Conservation (phyloP, 352 stramenopile genomes). For the Globisporangium cederbergense region DNA sequence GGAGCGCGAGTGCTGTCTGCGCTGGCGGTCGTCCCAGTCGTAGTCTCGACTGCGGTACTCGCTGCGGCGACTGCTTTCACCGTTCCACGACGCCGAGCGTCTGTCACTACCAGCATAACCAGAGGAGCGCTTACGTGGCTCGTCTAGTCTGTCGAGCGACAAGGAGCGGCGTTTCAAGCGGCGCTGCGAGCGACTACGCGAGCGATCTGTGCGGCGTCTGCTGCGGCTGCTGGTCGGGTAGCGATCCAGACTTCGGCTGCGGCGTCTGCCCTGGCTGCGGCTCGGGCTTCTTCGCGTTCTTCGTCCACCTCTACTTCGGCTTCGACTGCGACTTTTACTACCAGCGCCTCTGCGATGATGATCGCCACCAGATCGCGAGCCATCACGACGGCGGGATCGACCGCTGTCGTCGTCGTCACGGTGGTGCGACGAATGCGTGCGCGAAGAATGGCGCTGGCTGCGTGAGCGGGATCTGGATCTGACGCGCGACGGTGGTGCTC, state of each 20-base stretch:
- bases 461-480: constrained; percentile 3
- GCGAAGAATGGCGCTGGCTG: constrained; percentile 1
- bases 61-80: neutral
- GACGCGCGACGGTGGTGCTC: neutral
- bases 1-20: constrained; percentile 14
- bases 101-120: neutral
- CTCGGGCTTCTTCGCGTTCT: constrained; percentile 6
- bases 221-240: neutral
- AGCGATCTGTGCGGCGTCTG: constrained; percentile 11
- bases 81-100: constrained; percentile 9
- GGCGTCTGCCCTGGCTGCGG: constrained; percentile 6
- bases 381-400: neutral
- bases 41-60: constrained; percentile 7
- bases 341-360: neutral
- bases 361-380: constrained; percentile 1
- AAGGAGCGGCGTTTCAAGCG: constrained; percentile 8
- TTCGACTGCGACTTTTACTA: neutral
- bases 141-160: constrained; percentile 8
- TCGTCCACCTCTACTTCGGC: neutral
- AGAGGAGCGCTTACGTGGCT: neutral
- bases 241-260: constrained; percentile 13
- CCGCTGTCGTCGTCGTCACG: neutral
- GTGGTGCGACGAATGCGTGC: neutral
- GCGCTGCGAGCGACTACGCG: constrained; percentile 12
- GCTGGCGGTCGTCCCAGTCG: constrained; percentile 3